Evolutionary conservation across 1,139 yeast species (phyloP), one percentile per base, ranked within the genome.

Genomic region (Debaryomycetaceae sp.): DNA sequence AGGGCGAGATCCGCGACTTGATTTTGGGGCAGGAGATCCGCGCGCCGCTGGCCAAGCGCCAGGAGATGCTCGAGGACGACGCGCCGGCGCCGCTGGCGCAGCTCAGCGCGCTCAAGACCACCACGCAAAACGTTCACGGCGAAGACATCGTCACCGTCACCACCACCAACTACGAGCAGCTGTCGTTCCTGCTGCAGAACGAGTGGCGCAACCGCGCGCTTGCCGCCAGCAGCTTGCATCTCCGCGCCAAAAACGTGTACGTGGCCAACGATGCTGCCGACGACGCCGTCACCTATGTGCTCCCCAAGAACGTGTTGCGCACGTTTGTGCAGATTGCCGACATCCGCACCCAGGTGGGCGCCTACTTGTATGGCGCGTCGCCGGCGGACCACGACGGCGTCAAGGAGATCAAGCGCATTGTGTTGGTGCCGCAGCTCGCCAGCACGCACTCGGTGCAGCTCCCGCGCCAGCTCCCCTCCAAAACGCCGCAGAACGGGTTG

Each of bases 81-180:
- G 68, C 61, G 18, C 54, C 53, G 13, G 53, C 53, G 6, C 51
- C 56, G 9, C 62, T 61, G 31, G 58, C 61, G 19, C 75, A 74
- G 42, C 58, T 80, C 20, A 79, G 93, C 0, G 95, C 96, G 0
- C 69, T 83, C 46, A 89, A 86, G 46, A 78, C 95, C 1, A 80
- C 80, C 34, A 84, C 95, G 0, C 79, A 82, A 17, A 93, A 88
- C 50, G 95, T 86, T 2, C 96, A 89, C 48, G 99, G 99, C 23
- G 98, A 91, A 50, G 94, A 89, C 46, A 89, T 93, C 48, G 81
- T 83, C 23, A 93, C 95, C 0, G 95, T 91, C 14, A 88, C 97
- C 0, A 88, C 98, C 0, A 78, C 93, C 14, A 78, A 78, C 43
- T 89, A 84, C 50, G 98, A 88, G 49, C 94, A 86, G 45, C 82